These are phyloP conservation scores for Parsonsia alboflavescens DNA, from an alignment of 257 asterid genomes.

Conservation along the genomic window DNA sequence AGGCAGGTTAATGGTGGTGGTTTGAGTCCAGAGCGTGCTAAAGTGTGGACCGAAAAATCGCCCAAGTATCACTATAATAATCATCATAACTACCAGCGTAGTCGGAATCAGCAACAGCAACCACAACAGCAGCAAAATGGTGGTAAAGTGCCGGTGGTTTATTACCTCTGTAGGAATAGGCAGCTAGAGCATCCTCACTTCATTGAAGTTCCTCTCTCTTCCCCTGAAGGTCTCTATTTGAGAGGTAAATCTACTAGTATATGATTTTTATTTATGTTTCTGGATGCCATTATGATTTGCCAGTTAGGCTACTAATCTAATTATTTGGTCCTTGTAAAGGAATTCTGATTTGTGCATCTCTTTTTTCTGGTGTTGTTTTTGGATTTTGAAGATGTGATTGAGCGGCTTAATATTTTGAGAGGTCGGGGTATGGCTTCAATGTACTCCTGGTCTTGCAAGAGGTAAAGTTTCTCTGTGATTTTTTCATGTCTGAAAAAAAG, in stretches of 20 bases:
- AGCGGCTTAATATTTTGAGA: conserved; percentile 73
- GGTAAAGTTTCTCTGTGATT: conserved; percentile 40
- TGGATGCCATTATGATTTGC: not conserved
- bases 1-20: conserved; percentile 23
- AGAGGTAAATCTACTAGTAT: conserved; percentile 46
- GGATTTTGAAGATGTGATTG: conserved; percentile 64
- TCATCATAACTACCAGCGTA: conserved; percentile 26
- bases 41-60: conserved; percentile 79
- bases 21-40: conserved; percentile 71
- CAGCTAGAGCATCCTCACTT: conserved; percentile 98
- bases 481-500: not conserved
- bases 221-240: conserved; percentile 77
- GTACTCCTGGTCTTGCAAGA: conserved; percentile 99
- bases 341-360: conserved; percentile 15
- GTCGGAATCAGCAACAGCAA: conserved; percentile 19
- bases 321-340: not conserved
- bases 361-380: not conserved
- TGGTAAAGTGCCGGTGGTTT: conserved; percentile 66
- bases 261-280: not conserved
- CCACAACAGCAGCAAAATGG: conserved; percentile 25
- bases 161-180: conserved; percentile 75
- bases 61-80: conserved; percentile 54
- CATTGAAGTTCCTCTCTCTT: conserved; percentile 83
- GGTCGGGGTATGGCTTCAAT: conserved; percentile 92
- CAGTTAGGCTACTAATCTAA: not conserved